A percentile compares a stretch with the other conserved stretches of the same genome.
Evolutionary conservation across 495 filamentous ascomycete genomes (phyloP).

Genomic region (Talaromyces nanjingensis): DNA sequence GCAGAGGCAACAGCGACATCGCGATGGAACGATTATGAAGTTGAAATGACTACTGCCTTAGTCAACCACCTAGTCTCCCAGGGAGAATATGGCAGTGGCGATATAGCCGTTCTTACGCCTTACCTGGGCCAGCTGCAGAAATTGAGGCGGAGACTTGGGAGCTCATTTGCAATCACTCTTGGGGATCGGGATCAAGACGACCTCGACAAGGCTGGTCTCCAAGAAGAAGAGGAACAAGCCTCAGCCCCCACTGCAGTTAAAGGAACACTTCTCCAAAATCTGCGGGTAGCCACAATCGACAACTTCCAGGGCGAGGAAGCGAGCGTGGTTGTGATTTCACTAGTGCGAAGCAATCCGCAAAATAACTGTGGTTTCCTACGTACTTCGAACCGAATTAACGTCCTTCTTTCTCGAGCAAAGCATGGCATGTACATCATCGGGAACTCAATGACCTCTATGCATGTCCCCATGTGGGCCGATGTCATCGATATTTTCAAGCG

Average conservation of each 20-base stretch:
- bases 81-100: constrained; percentile 51
- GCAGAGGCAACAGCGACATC: constrained; percentile 45
- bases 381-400: constrained; percentile 75
- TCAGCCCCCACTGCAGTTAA: constrained; percentile 22
- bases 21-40: constrained; percentile 60
- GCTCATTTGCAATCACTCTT: constrained; percentile 53
- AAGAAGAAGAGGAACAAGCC: constrained; percentile 19
- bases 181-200: constrained; percentile 61
- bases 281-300: constrained; percentile 76
- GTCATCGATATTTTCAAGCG: constrained; percentile 49
- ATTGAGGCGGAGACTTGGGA: constrained; percentile 43
- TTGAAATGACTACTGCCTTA: constrained; percentile 57
- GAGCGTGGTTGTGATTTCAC: constrained; percentile 72
- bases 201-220: constrained; percentile 45
- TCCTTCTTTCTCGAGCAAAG: constrained; percentile 62
- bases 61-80: constrained; percentile 70
- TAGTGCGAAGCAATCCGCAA: constrained; percentile 65
- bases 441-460: constrained; percentile 49
- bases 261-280: constrained; percentile 47
- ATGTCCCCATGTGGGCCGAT: constrained; percentile 63
- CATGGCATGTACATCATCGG: constrained; percentile 86
- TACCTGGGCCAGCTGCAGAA: constrained; percentile 66
- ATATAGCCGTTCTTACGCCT: constrained; percentile 77
- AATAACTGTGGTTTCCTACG: constrained; percentile 65
- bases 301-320: constrained; percentile 84